Evolutionary conservation across 2,329 filamentous ascomycete genomes (phyloP).

Genomic region (Aspergillus tanneri): DNA sequence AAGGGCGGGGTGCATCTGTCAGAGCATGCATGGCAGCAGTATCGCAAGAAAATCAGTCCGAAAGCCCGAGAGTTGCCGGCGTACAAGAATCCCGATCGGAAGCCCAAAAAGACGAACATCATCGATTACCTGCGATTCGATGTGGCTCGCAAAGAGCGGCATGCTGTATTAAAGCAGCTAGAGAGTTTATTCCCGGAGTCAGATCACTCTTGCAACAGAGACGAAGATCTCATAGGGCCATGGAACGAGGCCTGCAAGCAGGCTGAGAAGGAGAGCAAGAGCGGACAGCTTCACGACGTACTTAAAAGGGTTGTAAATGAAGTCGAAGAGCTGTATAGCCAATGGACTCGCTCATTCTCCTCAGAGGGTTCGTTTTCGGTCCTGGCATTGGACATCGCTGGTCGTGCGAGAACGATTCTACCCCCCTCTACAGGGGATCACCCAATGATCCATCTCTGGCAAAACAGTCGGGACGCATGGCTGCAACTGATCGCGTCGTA

Average conservation of each 20-base stretch:
- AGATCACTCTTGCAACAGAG: conserved; percentile 19
- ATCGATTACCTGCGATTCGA: conserved; percentile 48
- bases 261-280: conserved; percentile 17
- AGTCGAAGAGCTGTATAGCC: conserved; percentile 18
- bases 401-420: conserved; percentile 30
- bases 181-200: conserved; percentile 27
- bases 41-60: conserved; percentile 36
- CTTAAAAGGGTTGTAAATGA: conserved; percentile 22
- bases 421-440: conserved; percentile 34
- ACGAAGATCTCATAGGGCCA: conserved; percentile 37
- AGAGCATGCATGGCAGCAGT: conserved; percentile 39
- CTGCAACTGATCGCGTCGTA: conserved; percentile 40
- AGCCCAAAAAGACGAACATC: conserved; percentile 36
- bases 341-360: conserved; percentile 21
- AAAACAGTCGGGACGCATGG: conserved; percentile 33
- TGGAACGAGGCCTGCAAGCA: conserved; percentile 29
- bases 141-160: conserved; percentile 35
- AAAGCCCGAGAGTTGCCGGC: conserved; percentile 33
- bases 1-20: conserved; percentile 47
- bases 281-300: conserved; percentile 17
- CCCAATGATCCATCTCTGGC: conserved; percentile 37
- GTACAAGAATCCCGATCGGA: conserved; percentile 33
- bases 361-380: conserved; percentile 20
- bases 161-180: conserved; percentile 34
- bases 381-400: conserved; percentile 28